Evolutionary conservation across 2,329 filamentous ascomycete species (phyloP).

Genomic region (Cladosporium sp.): DNA sequence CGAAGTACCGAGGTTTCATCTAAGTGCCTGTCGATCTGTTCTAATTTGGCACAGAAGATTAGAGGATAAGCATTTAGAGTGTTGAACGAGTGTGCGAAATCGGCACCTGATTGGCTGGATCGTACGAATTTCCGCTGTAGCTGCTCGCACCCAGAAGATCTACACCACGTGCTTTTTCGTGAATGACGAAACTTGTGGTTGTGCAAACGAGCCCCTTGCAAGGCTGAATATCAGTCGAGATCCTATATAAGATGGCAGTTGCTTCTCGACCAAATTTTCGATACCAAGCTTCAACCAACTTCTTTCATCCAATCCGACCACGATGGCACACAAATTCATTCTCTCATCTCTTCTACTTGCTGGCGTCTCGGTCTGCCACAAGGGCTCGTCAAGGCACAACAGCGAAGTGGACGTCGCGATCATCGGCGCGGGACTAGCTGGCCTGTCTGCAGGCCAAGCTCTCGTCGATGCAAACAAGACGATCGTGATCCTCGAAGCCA

Average conservation of each 20-base stretch:
- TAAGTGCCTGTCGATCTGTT: background rate
- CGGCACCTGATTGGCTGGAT: background rate
- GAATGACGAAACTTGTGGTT: background rate
- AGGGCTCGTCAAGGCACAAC: no score
- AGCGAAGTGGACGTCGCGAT: slow-evolving; percentile 23
- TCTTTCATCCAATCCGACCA: background rate
- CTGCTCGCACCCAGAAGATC: background rate
- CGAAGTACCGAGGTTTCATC: background rate
- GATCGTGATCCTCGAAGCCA: slow-evolving; percentile 31
- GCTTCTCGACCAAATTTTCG: background rate
- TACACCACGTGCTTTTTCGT: background rate
- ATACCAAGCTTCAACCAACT: background rate
- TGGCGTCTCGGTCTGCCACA: background rate
- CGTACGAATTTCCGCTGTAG: background rate
- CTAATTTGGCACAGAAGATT: background rate
- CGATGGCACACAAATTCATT: background rate
- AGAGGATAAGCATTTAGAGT: background rate
- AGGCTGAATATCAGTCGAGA: background rate
- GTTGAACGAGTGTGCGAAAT: background rate
- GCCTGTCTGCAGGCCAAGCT: slow-evolving; percentile 28
- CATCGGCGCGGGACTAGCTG: slow-evolving; percentile 33
- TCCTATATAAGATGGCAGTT: background rate
- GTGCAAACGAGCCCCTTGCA: background rate
- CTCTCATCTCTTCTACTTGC: background rate
- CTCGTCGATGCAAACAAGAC: slow-evolving; percentile 26